These are phyloP conservation scores for Polyplosphaeria fusca DNA, from an alignment of 495 filamentous ascomycete genomes.

Conservation along the genomic window DNA sequence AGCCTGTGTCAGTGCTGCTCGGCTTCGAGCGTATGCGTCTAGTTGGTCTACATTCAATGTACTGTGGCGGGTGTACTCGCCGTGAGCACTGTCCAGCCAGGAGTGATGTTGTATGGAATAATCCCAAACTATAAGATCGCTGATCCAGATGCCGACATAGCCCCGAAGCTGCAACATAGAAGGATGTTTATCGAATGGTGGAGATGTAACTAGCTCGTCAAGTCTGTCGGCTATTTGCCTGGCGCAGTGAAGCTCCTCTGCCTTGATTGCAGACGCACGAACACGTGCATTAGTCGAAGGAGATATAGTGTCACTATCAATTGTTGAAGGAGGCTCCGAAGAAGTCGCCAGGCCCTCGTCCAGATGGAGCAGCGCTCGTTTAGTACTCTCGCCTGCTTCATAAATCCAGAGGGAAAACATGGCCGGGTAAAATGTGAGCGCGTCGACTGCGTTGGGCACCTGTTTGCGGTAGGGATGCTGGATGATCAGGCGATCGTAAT, in stretches of 20 bases:
- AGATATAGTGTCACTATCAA: conserved; percentile 8
- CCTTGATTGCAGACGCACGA: conserved; percentile 2
- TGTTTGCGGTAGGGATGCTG: conserved; percentile 59
- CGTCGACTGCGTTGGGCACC: conserved; percentile 45
- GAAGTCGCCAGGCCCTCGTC: conserved; percentile 14
- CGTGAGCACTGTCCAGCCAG: neutral
- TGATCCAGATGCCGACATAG: conserved; percentile 67
- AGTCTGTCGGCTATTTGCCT: conserved; percentile 60
- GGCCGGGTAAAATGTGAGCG: conserved; percentile 62
- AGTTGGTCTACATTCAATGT: neutral
- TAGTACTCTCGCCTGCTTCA: conserved; percentile 53
- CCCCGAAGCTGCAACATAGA: conserved; percentile 60
- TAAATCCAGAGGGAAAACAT: conserved; percentile 68
- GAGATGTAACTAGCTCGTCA: conserved; percentile 59
- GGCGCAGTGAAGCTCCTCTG: conserved; percentile 45
- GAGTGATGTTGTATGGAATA: neutral
- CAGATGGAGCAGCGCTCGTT: conserved; percentile 19
- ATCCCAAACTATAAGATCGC: conserved; percentile 49
- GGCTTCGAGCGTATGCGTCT: neutral
- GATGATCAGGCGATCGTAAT: conserved; percentile 65
- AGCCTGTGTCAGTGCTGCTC: conserved; percentile 5
- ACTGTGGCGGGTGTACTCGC: neutral
- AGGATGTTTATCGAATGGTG: conserved; percentile 59
- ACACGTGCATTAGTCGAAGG: conserved; percentile 1
- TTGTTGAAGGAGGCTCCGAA: conserved; percentile 1